Conservation (phyloP, 1,284 basidiomycete genomes). For the Ceratobasidium sp. region DNA sequence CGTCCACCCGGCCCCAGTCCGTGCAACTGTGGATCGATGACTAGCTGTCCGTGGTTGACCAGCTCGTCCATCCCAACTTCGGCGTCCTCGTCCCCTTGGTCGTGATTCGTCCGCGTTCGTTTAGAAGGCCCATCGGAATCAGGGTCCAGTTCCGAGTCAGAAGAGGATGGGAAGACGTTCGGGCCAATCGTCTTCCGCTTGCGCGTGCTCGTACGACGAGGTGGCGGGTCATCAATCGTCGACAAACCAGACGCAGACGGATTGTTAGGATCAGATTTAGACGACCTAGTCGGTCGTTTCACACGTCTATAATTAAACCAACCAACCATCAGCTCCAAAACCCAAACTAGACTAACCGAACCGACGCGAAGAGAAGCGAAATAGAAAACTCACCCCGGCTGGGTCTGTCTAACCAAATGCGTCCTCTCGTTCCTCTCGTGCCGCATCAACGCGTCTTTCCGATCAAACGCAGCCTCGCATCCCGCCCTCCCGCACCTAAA, state of each 20-base stretch:
- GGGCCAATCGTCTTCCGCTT: constrained; percentile 1
- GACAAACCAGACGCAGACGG: too few species aligned
- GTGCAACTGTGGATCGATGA: constrained; percentile 21
- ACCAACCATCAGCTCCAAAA: background rate
- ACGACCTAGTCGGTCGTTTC: constrained; percentile 6
- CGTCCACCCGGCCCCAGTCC: background rate
- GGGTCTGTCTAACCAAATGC: constrained; percentile 35
- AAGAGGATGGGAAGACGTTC: background rate
- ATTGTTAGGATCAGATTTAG: background rate
- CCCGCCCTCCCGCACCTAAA: constrained; percentile 22
- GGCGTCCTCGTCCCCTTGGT: background rate
- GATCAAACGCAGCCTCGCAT: constrained; percentile 37
- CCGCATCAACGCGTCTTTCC: constrained; percentile 39
- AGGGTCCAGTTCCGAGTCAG: background rate
- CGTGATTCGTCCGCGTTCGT: background rate
- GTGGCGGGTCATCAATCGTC: background rate
- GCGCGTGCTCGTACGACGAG: constrained; percentile 4
- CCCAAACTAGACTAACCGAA: too few species aligned
- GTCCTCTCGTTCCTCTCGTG: constrained; percentile 35
- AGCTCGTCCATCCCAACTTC: background rate
- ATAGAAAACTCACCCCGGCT: constrained; percentile 5
- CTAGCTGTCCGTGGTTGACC: constrained; percentile 4
- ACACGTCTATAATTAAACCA: background rate
- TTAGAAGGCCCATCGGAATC: background rate
- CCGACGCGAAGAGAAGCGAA: background rate